Conservation (phyloP, 768 basidiomycete species). For the Scleroderma citrinum region DNA sequence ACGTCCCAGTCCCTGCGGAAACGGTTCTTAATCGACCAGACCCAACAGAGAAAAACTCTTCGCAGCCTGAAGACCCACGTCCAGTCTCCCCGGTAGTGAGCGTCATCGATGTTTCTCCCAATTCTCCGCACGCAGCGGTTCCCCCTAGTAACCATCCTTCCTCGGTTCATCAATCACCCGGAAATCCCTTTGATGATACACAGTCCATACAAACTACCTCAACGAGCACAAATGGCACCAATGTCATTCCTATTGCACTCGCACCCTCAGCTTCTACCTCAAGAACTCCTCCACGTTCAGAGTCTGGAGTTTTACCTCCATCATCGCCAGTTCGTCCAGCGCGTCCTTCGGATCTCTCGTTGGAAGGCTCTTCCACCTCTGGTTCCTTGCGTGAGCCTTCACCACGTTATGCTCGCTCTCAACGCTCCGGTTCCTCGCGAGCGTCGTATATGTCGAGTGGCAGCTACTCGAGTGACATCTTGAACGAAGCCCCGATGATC, state of each 20-base stretch:
- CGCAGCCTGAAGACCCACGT: constrained; percentile 20
- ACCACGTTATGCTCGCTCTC: constrained; percentile 40
- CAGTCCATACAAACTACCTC: constrained; percentile 75
- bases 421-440: constrained; percentile 50
- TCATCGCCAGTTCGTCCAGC: constrained; percentile 48
- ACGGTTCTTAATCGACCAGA: constrained; percentile 80
- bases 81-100: constrained; percentile 36
- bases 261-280: constrained; percentile 52
- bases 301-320: constrained; percentile 11
- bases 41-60: constrained; percentile 58
- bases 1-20: constrained; percentile 68
- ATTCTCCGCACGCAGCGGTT: constrained; percentile 32
- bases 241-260: constrained; percentile 83
- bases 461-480: constrained; percentile 72
- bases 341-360: constrained; percentile 54
- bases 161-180: constrained; percentile 18
- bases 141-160: constrained; percentile 7
- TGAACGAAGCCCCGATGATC: constrained; percentile 78
- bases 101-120: constrained; percentile 58
- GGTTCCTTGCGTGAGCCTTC: constrained; percentile 35
- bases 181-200: constrained; percentile 72
- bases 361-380: constrained; percentile 60
- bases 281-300: constrained; percentile 31
- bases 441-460: constrained; percentile 71
- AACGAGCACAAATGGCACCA: constrained; percentile 71